Base-by-base conservation (phyloP, 305 asterid species). In the Fraxinus greggii region DNA sequence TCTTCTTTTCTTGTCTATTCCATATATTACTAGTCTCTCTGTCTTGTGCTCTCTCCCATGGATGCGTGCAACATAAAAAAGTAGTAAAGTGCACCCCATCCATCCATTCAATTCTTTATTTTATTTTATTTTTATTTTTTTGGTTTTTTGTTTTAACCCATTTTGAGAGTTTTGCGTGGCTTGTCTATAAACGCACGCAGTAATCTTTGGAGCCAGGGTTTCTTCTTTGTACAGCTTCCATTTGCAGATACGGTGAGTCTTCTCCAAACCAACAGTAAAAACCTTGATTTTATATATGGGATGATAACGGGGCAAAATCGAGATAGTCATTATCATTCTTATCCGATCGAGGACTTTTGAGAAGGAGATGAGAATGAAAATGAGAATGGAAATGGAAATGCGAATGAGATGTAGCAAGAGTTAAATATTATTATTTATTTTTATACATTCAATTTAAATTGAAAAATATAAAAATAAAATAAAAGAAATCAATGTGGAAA, bases 11-110 rank as follows among this genome's bases (percentile, higher is more conserved):
- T 42, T 13, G 56, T 45, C 56, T 42, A 42, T 12, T 12, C n/a
- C 17, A 40, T 40, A 10, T 40, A 2, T 15, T 19, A 51, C 19
- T 13, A 48, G 59, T 15, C 7, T 48, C 59, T 15, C 19, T 48
- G 59, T 48, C 59, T 48, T 48, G 59, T 48, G n/a, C 13, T 42
- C 5, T 48, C 6, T 13, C 21, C n/a, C 51, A 42, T 12, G 17
- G 51, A 42, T 42, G 51, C 51, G 93, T 88, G 89, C 87, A 90
- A 86, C 90, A 82, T 84, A 85, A 86, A 88, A 88, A 86, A 89
- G 91, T 63, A 81, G 83, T 85, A 83, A 88, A 89, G 89, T 85
- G 84, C 84, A 79, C 85, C 75, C 80, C 86, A 33, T 69, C 83
- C 78, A 81, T 84, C 54, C 82, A 10, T 42, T 1, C 13, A 40